Conservation (phyloP, 2,329 filamentous ascomycete genomes). For the Stachybotrys elegans region DNA sequence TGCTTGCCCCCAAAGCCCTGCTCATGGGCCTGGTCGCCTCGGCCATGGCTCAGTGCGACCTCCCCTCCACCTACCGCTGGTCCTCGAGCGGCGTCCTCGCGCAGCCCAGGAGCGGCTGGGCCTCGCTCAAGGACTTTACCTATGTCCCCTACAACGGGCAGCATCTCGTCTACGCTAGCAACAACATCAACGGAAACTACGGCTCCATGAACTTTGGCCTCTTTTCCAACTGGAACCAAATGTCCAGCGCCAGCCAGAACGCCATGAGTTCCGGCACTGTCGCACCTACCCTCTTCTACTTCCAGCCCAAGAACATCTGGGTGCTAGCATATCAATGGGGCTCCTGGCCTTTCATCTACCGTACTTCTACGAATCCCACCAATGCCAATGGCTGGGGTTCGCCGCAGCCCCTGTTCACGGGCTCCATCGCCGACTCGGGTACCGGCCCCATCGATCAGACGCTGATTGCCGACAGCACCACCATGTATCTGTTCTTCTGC, state of each 20-base stretch:
- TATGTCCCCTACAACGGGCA: slow-evolving; percentile 47
- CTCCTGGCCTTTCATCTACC: slow-evolving; percentile 52
- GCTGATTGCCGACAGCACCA: slow-evolving; percentile 52
- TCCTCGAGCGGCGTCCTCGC: not conserved
- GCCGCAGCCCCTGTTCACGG: slow-evolving; percentile 50
- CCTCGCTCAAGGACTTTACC: slow-evolving; percentile 56
- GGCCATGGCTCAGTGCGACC: not conserved
- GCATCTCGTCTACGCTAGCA: slow-evolving; percentile 55
- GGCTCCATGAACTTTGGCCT: slow-evolving; percentile 55
- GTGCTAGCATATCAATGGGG: slow-evolving; percentile 63
- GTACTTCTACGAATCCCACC: slow-evolving; percentile 52
- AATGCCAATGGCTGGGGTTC: slow-evolving; percentile 53
- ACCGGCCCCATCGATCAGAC: slow-evolving; percentile 60
- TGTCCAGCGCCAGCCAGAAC: slow-evolving; percentile 48
- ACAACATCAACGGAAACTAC: slow-evolving; percentile 35
- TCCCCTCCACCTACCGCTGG: not conserved
- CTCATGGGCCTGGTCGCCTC: not conserved
- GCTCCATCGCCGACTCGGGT: slow-evolving; percentile 42
- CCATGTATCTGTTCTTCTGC: slow-evolving; percentile 65
- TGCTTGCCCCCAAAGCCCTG: not conserved
- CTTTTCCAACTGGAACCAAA: slow-evolving; percentile 47
- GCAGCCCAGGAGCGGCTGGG: not conserved
- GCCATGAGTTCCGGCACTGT: slow-evolving; percentile 41
- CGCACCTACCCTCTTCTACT: slow-evolving; percentile 60
- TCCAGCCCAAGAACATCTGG: slow-evolving; percentile 56